A percentile compares a stretch with the other conserved stretches of the same genome.
Evolutionary conservation across 2,329 filamentous ascomycete genomes (phyloP).

Genomic region (Neofusicoccum umdonicola): DNA sequence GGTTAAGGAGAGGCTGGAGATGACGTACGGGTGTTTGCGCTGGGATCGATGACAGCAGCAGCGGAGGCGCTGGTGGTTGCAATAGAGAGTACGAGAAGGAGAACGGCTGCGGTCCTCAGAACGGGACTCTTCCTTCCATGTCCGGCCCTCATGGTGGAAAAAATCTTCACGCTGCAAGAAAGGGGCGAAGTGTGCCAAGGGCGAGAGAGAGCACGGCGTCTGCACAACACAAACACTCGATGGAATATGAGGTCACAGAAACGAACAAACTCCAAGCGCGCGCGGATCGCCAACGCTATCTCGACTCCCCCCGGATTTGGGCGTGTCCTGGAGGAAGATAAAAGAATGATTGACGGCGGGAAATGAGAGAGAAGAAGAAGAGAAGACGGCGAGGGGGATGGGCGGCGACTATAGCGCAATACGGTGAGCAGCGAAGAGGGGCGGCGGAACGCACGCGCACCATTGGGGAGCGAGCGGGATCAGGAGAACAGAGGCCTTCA

Average conservation of each 20-base stretch:
- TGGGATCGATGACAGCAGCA: not conserved
- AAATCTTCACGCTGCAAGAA: not conserved
- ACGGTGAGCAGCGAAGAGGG: constrained; percentile 5
- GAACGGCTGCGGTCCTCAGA: not conserved
- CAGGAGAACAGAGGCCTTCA: constrained; percentile 3
- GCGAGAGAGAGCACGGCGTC: not conserved
- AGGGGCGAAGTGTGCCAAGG: not conserved
- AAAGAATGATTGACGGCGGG: not conserved
- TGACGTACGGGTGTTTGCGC: not conserved
- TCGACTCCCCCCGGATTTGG: not conserved
- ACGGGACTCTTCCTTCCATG: not conserved
- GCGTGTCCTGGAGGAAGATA: not conserved
- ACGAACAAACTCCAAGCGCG: not conserved
- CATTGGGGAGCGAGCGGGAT: not conserved
- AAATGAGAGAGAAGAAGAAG: not conserved
- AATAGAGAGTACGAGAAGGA: constrained; percentile 4
- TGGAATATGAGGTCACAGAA: not conserved
- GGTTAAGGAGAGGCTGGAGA: not conserved
- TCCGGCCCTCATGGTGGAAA: not conserved
- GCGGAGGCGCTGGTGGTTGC: not conserved
- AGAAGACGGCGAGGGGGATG: not conserved
- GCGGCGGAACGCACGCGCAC: not conserved
- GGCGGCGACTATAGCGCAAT: not conserved
- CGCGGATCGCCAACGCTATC: constrained; percentile 8
- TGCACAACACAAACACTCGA: not conserved